Conservation (phyloP, 106 monocot species). For the Posidonia australis region DNA sequence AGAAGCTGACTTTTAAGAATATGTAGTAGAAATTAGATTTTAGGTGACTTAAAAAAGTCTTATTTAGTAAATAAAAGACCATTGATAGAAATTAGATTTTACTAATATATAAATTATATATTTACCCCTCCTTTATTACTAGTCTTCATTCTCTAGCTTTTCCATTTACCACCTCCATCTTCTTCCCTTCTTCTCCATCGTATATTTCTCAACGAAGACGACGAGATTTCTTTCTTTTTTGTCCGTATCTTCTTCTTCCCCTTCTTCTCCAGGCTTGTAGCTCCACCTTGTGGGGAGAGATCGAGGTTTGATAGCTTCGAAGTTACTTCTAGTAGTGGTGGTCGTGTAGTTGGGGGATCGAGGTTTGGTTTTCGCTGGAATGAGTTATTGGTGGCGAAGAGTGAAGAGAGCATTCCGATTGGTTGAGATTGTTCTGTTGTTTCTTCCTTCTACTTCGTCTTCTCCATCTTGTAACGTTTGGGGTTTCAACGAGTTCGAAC, state of each 20-base stretch:
- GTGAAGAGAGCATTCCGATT: constrained; percentile 27
- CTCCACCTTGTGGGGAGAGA: background rate
- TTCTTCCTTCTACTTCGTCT: constrained; percentile 24
- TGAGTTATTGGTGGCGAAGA: constrained; percentile 78
- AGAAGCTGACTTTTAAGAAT: too few species aligned
- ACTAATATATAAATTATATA: too few species aligned
- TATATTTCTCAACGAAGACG: too few species aligned
- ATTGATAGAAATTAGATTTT: too few species aligned
- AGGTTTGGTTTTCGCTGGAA: constrained; percentile 63
- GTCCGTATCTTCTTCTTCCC: constrained; percentile 8
- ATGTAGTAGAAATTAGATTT: too few species aligned
- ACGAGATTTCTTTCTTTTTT: too few species aligned
- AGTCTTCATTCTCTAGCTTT: too few species aligned
- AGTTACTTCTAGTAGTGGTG: background rate
- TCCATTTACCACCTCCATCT: background rate
- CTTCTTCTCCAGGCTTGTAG: constrained; percentile 1
- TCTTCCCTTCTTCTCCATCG: too few species aligned
- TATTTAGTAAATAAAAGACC: too few species aligned
- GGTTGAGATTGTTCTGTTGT: background rate
- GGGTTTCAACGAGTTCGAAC: background rate
- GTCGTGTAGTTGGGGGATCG: background rate
- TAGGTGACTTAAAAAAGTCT: too few species aligned
- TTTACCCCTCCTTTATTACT: too few species aligned
- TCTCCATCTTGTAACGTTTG: constrained; percentile 1
- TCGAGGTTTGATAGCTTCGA: too few species aligned